Evolutionary conservation across 2,329 filamentous ascomycete species (phyloP).

Genomic region (Nemania abortiva): DNA sequence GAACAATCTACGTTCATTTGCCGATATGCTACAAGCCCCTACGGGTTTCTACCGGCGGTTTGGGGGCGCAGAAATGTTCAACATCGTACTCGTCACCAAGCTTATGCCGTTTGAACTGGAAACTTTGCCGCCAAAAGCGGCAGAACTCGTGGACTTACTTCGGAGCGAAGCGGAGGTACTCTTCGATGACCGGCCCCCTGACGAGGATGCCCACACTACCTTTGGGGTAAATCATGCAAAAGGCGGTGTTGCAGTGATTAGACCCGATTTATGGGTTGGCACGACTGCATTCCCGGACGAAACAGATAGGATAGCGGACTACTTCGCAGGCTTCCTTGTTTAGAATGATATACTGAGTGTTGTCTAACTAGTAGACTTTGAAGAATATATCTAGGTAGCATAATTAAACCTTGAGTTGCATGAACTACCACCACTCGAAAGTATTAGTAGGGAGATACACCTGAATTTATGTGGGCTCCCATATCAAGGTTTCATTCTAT

Average conservation of each 20-base stretch:
- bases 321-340: conserved; percentile 25
- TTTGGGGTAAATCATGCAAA: conserved; percentile 36
- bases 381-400: neutral
- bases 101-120: conserved; percentile 44
- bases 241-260: conserved; percentile 36
- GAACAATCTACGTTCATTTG: conserved; percentile 36
- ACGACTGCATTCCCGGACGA: conserved; percentile 32
- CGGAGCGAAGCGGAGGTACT: conserved; percentile 23
- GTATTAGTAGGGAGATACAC: neutral
- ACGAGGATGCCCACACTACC: conserved; percentile 38
- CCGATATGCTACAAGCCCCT: conserved; percentile 30
- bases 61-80: conserved; percentile 47
- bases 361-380: neutral
- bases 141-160: conserved; percentile 19
- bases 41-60: conserved; percentile 47
- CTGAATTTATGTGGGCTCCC: too few relatives aligned
- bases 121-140: neutral
- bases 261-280: conserved; percentile 39
- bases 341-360: neutral
- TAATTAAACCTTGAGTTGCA: neutral
- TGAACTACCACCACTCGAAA: neutral
- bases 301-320: conserved; percentile 5
- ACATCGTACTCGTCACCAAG: conserved; percentile 49
- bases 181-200: conserved; percentile 39
- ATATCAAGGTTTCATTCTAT: too few relatives aligned